phyloP scores from a whole-genome alignment of 768 basidiomycete genomes.

The Xerocomellus chrysenteron region DNA sequence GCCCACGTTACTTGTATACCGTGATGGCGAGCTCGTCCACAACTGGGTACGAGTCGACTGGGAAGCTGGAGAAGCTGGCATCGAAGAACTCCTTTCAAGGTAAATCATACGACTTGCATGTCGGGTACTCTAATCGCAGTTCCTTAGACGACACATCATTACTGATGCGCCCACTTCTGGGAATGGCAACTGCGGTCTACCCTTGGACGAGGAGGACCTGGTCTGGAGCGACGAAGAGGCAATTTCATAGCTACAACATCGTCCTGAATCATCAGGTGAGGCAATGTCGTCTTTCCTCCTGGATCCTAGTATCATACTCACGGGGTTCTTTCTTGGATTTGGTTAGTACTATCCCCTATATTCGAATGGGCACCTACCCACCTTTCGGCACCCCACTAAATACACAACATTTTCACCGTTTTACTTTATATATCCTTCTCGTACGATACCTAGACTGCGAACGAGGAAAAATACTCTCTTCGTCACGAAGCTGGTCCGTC shows the following conservation, averaged over 20 bases:
- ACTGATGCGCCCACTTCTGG: constrained; percentile 15
- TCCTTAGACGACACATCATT: constrained; percentile 29
- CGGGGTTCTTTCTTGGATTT: neutral
- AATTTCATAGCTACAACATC: neutral
- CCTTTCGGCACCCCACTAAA: no score
- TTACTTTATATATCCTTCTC: no score
- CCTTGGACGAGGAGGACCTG: constrained; percentile 51
- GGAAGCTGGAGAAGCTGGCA: constrained; percentile 68
- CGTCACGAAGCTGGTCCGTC: no score
- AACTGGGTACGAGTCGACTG: constrained; percentile 89
- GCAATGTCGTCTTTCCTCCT: no score
- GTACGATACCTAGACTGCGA: no score
- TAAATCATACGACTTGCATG: constrained; percentile 22
- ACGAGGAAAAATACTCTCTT: no score
- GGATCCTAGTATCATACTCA: neutral
- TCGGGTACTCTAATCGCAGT: neutral
- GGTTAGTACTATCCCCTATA: neutral
- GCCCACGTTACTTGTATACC: constrained; percentile 77
- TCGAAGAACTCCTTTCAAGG: constrained; percentile 69
- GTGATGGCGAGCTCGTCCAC: constrained; percentile 77
- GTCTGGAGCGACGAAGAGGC: constrained; percentile 54
- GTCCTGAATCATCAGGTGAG: neutral
- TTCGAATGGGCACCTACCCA: no score
- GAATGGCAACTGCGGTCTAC: constrained; percentile 46
- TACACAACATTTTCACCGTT: no score